These are phyloP conservation scores for Drechslera avenae DNA, from an alignment of 2,329 filamentous ascomycete genomes.

Conservation along the genomic window DNA sequence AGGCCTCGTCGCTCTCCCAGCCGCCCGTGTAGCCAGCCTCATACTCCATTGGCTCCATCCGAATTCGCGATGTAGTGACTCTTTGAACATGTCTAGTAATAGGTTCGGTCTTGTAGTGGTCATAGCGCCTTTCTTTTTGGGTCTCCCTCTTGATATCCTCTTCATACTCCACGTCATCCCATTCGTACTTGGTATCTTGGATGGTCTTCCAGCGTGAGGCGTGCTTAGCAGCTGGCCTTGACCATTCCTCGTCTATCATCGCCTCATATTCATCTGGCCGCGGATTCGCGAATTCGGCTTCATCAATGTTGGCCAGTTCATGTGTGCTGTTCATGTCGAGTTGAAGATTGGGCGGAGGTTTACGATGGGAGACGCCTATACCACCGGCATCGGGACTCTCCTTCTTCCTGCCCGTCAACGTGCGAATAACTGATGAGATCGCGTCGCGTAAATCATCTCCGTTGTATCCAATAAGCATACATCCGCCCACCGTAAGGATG, in stretches of 20 bases:
- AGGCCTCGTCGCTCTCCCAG: too few relatives aligned
- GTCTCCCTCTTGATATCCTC: too few relatives aligned
- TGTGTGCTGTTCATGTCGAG: conserved; percentile 15
- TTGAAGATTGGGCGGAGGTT: conserved; percentile 16
- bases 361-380: conserved; percentile 35
- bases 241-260: background rate
- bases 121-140: too few relatives aligned
- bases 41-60: too few relatives aligned
- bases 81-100: too few relatives aligned
- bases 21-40: too few relatives aligned
- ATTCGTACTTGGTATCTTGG: too few relatives aligned
- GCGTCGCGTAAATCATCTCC: conserved; percentile 33
- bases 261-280: conserved; percentile 1
- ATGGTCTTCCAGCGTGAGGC: too few relatives aligned
- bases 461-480: conserved; percentile 38
- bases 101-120: too few relatives aligned
- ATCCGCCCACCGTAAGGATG: conserved; percentile 27
- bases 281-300: conserved; percentile 33
- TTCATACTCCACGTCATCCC: too few relatives aligned
- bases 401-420: conserved; percentile 26
- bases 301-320: conserved; percentile 23
- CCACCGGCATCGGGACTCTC: conserved; percentile 19
- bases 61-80: too few relatives aligned
- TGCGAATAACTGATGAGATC: conserved; percentile 16
- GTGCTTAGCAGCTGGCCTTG: too few relatives aligned